Percentiles rank a stretch among this genome's conserved stretches.
Conservation (phyloP, 805 yeast genomes). For the Wickerhamomyces ciferrii region DNA sequence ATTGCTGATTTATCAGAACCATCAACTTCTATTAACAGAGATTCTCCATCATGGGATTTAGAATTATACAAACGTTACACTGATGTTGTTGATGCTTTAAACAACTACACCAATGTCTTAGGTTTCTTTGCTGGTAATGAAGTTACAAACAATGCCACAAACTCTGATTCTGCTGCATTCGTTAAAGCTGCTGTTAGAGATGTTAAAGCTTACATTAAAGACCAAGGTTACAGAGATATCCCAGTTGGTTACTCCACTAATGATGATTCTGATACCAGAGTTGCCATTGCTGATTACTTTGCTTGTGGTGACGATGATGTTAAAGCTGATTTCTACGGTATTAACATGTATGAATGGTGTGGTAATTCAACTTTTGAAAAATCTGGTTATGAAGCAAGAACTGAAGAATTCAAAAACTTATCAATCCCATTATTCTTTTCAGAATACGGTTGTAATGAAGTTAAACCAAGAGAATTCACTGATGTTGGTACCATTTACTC, state of each 20-base stretch:
- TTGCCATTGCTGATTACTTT: constrained; percentile 72
- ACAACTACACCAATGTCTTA: constrained; percentile 66
- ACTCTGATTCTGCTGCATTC: constrained; percentile 77
- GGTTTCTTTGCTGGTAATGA: constrained; percentile 95
- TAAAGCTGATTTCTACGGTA: constrained; percentile 73
- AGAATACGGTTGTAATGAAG: constrained; percentile 82
- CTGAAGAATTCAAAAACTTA: constrained; percentile 65
- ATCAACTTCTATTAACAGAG: constrained; percentile 61
- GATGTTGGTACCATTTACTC: constrained; percentile 68
- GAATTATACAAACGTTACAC: constrained; percentile 69
- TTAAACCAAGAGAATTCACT: constrained; percentile 68
- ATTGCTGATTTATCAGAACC: constrained; percentile 83
- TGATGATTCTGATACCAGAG: constrained; percentile 71
- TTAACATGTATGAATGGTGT: constrained; percentile 89
- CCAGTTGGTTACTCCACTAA: constrained; percentile 91
- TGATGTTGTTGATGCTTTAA: constrained; percentile 65
- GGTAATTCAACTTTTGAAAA: constrained; percentile 51
- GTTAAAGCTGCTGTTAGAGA: constrained; percentile 91
- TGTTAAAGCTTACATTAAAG: constrained; percentile 61
- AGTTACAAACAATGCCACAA: constrained; percentile 68
- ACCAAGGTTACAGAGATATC: constrained; percentile 58
- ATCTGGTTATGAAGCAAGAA: constrained; percentile 70
- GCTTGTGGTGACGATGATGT: constrained; percentile 61
- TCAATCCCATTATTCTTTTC: constrained; percentile 82
- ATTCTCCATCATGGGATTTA: constrained; percentile 64